Evolutionary conservation across 2,329 filamentous ascomycete species (phyloP).

Genomic region (Ascochyta pisi): DNA sequence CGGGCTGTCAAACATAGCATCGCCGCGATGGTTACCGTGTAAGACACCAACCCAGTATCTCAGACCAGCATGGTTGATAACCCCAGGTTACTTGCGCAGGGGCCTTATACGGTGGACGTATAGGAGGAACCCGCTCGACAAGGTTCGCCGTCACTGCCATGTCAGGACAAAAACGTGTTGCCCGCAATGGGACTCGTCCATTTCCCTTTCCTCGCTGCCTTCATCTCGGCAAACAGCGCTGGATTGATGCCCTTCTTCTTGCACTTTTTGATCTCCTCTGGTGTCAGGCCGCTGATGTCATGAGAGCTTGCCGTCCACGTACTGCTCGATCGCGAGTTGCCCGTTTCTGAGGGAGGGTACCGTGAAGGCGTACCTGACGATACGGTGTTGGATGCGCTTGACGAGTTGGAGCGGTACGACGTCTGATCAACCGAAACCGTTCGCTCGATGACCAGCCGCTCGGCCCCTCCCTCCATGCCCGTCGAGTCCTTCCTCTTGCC

Average conservation of each 20-base stretch:
- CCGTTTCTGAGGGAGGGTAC: conserved; percentile 14
- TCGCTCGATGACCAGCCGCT: conserved; percentile 40
- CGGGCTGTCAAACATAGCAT: not conserved
- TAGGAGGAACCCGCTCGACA: not conserved
- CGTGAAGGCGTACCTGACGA: conserved; percentile 30
- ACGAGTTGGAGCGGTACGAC: conserved; percentile 39
- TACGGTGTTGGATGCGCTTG: conserved; percentile 28
- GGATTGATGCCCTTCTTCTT: conserved; percentile 58
- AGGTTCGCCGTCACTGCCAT: not conserved
- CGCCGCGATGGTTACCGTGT: not conserved
- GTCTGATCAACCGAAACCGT: conserved; percentile 43
- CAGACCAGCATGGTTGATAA: not conserved
- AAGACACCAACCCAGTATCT: not conserved
- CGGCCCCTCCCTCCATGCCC: conserved; percentile 19
- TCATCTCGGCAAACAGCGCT: conserved; percentile 56
- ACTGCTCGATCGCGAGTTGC: conserved; percentile 32
- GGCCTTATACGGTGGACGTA: not conserved
- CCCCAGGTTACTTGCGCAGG: not conserved
- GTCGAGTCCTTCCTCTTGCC: conserved; percentile 8
- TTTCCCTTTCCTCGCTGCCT: conserved; percentile 51
- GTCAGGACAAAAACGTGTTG: conserved; percentile 39
- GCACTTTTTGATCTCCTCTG: conserved; percentile 53
- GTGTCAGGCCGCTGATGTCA: conserved; percentile 48
- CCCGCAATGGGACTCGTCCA: conserved; percentile 46
- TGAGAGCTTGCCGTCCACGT: conserved; percentile 52